Conservation (phyloP, 768 basidiomycete genomes). For the Psilocybe sp. region DNA sequence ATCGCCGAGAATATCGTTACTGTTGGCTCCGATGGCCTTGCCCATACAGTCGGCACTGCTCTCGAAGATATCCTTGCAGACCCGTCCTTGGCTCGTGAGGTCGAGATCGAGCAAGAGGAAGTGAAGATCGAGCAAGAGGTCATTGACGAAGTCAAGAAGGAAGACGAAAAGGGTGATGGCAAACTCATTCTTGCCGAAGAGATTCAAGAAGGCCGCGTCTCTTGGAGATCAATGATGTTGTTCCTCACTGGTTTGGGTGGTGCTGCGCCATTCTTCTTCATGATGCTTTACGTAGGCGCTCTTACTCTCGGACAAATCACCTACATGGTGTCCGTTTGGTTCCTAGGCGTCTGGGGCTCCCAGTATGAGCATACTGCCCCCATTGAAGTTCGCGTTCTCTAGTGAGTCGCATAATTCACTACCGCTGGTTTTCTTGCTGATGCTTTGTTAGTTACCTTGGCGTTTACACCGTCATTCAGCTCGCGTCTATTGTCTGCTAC, state of each 20-base stretch:
- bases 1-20: conserved; percentile 59
- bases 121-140: conserved; percentile 23
- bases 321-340: conserved; percentile 37
- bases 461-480: conserved; percentile 14
- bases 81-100: conserved; percentile 24
- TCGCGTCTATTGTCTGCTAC: conserved; percentile 24
- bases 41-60: conserved; percentile 40
- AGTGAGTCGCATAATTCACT: conserved; percentile 27
- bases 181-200: conserved; percentile 63
- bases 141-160: conserved; percentile 22
- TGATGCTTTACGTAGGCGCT: conserved; percentile 24
- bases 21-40: conserved; percentile 49
- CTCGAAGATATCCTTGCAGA: conserved; percentile 47
- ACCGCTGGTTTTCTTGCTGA: not conserved
- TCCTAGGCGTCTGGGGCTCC: conserved; percentile 44
- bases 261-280: conserved; percentile 30
- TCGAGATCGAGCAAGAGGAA: conserved; percentile 22
- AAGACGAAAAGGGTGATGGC: conserved; percentile 15
- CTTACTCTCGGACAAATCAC: conserved; percentile 23
- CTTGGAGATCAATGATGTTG: conserved; percentile 31
- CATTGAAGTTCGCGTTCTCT: conserved; percentile 30
- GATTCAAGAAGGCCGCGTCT: conserved; percentile 37
- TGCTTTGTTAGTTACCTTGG: conserved; percentile 41
- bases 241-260: conserved; percentile 38
- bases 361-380: conserved; percentile 35